phyloP scores from a whole-genome alignment of 1,284 basidiomycete genomes.

The Cutaneotrichosporon arboriforme region DNA sequence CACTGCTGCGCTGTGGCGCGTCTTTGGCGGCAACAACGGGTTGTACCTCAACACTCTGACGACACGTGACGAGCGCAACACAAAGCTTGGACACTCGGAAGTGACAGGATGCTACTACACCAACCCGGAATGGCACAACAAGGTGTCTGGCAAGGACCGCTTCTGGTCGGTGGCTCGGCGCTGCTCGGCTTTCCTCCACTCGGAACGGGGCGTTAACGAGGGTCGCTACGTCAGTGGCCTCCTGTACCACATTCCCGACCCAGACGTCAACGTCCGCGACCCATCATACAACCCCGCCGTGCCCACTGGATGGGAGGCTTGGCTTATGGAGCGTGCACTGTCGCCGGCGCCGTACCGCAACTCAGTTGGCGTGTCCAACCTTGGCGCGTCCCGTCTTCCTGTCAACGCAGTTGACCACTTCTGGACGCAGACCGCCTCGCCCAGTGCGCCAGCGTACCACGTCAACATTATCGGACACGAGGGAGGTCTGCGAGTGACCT shows the following conservation, averaged over 20 bases:
- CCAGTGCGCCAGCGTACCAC: conserved; percentile 21
- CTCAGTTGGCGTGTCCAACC: conserved; percentile 28
- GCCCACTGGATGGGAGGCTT: conserved; percentile 39
- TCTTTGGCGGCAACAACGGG: conserved; percentile 3
- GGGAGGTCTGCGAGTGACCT: conserved; percentile 25
- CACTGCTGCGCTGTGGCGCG: conserved; percentile 27
- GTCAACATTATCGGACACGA: conserved; percentile 28
- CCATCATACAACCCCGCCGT: conserved; percentile 13
- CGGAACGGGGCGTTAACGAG: conserved; percentile 2
- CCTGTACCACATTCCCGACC: conserved; percentile 33
- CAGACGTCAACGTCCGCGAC: background rate
- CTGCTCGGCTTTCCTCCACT: background rate
- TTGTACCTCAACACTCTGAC: conserved; percentile 4
- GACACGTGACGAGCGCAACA: conserved; percentile 26
- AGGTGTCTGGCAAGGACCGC: conserved; percentile 4
- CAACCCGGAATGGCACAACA: conserved; percentile 12
- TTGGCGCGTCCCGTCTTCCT: conserved; percentile 27
- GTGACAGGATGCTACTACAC: conserved; percentile 34
- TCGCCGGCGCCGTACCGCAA: conserved; percentile 15
- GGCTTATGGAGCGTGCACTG: conserved; percentile 19
- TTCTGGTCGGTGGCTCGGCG: conserved; percentile 25
- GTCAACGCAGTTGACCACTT: conserved; percentile 24
- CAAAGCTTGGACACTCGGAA: conserved; percentile 19
- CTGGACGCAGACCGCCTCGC: conserved; percentile 30
- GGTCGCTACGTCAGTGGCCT: conserved; percentile 28